phyloP scores from a whole-genome alignment of 2,329 filamentous ascomycete genomes.

The Sodiomyces alkalinus region DNA sequence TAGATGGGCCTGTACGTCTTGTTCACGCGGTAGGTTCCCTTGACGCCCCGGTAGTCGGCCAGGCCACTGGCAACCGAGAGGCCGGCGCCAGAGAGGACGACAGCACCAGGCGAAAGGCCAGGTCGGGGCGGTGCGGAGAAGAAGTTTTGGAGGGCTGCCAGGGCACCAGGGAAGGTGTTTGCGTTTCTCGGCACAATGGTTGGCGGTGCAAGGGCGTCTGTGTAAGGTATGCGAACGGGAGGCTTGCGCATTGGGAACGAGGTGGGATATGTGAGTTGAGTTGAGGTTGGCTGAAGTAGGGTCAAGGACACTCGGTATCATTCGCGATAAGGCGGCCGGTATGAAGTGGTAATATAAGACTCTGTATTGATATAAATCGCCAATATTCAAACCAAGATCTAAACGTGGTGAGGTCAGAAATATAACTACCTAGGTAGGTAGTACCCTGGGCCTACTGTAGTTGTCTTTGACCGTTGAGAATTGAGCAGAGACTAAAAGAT shows the following conservation, averaged over 20 bases:
- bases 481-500: too few species aligned
- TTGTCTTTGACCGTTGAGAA: too few species aligned
- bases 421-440: too few species aligned
- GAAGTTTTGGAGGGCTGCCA: conserved; percentile 65
- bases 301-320: too few species aligned
- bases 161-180: conserved; percentile 52
- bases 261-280: conserved; percentile 1
- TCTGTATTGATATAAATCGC: too few species aligned
- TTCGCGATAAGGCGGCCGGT: too few species aligned
- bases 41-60: conserved; percentile 78
- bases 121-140: conserved; percentile 44
- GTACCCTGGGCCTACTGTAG: too few species aligned
- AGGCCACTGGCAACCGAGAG: conserved; percentile 88
- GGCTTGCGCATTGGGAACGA: conserved; percentile 43
- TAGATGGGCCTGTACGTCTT: conserved; percentile 85
- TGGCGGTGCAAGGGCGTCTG: conserved; percentile 62
- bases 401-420: too few species aligned
- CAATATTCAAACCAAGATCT: too few species aligned
- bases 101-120: conserved; percentile 30
- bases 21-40: conserved; percentile 88
- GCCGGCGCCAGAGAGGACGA: conserved; percentile 62
- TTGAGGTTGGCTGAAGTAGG: conserved; percentile 12
- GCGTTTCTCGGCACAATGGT: conserved; percentile 61
- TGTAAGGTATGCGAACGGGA: conserved; percentile 82
- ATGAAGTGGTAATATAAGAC: too few species aligned